Base-by-base conservation (phyloP, 179 eudicot species). In the Nepenthes alata region DNA sequence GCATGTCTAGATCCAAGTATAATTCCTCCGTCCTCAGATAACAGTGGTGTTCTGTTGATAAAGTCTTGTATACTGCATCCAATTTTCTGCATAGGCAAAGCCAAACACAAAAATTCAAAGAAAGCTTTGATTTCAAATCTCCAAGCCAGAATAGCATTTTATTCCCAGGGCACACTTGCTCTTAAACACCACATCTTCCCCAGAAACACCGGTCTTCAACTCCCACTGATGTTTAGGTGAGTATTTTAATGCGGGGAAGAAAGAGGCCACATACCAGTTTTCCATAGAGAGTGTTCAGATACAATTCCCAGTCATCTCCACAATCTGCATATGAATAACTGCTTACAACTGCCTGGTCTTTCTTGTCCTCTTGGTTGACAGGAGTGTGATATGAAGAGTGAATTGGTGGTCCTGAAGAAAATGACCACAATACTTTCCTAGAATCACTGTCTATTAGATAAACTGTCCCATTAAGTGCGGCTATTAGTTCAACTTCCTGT, bases 231-330 rank as follows among this genome's bases (percentile, higher is more conserved):
- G 8, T 4, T 41, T 41, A 35, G 3, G 14, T 53, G 41, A 57
- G 49, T 16, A 15, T 10, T 41, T 9, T 41, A 15, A 2, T 53
- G 47, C 39, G 36, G 54, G 36, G 41, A 7, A 37, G 39, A 61
- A 50, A 60, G 63, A 67, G 9, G 34, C 35, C 57, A 48, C 60
- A 35, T 80, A 85, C 97, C 97, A 71, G 41, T 74, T 77, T 85
- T 35, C 83, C 79, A 59, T 75, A 76, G 58, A 67, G 72, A 58
- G 67, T 65, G 68, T 80, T 80, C 61, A 80, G 69, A 76, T 85
- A 85, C 56, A 91, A 61, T 13, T 72, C 76, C 88, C 97, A 83
- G 60, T 90, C 89, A 62, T 88, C 94, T 57, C 85, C 97, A 66
- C 87, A 88, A 55, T 88, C 97, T 61, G 88, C 69, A 67, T 66